phyloP scores from a whole-genome alignment of 108 stramenopile genomes.

The Nannochloropsis granulata region DNA sequence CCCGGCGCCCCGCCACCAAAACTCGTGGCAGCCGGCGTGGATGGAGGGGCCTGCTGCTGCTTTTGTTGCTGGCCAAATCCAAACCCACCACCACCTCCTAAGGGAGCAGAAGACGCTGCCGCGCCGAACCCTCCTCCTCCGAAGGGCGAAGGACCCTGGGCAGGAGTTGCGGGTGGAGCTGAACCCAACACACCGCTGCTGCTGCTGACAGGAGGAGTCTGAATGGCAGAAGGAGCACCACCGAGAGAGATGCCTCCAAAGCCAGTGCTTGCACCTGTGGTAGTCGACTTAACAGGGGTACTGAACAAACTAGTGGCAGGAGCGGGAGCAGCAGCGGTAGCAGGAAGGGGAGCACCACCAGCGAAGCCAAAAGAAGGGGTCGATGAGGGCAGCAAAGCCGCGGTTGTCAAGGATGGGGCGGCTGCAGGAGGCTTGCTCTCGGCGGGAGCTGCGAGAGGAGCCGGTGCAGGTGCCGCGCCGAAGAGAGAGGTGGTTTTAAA shows the following conservation, averaged over 20 bases:
- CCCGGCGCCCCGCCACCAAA: background rate
- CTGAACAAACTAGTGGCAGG: background rate
- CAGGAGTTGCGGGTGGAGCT: background rate
- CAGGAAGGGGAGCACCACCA: background rate
- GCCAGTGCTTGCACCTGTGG: background rate
- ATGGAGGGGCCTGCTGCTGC: background rate
- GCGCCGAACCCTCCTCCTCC: background rate
- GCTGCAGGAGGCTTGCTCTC: too few relatives aligned
- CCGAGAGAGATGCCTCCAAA: too few relatives aligned
- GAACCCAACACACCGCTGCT: background rate
- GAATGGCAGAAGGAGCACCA: too few relatives aligned
- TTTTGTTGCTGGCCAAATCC: background rate
- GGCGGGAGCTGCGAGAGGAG: too few relatives aligned
- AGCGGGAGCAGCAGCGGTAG: background rate
- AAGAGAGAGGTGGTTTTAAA: too few relatives aligned
- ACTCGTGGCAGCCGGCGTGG: background rate
- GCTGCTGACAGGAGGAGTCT: background rate
- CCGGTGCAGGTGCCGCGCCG: too few relatives aligned
- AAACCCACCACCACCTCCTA: background rate
- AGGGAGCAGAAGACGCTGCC: background rate
- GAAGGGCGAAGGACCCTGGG: background rate
- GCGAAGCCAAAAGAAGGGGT: background rate
- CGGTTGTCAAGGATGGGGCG: background rate
- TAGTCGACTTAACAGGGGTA: background rate
- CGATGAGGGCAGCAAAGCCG: background rate